Evolutionary conservation across 225 moss, liverwort and hornwort genomes (phyloP).

Genomic region (Ulota crispa): DNA sequence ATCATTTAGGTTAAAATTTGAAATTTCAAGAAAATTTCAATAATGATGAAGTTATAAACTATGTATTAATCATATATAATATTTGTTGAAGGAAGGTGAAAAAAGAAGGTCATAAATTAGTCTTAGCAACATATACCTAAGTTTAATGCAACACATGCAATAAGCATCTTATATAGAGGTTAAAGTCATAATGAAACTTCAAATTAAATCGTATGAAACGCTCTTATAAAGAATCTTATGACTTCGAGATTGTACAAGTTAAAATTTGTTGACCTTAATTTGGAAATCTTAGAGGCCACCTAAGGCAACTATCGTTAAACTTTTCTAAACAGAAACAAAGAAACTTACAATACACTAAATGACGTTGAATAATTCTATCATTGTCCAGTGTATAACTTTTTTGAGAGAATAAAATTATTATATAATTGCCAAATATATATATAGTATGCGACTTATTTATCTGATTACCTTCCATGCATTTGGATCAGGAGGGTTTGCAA

Average conservation of each 20-base stretch:
- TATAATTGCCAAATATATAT: not conserved
- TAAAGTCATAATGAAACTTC: not conserved
- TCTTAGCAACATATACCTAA: too few species aligned
- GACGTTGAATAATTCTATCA: fast-evolving
- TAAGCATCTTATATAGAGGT: too few species aligned
- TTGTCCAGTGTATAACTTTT: not conserved
- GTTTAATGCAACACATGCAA: not conserved
- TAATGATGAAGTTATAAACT: too few species aligned
- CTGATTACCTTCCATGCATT: constrained; percentile 43
- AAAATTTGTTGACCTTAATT: not conserved
- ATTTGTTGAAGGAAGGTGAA: too few species aligned
- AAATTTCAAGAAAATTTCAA: fast-evolving
- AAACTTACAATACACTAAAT: too few species aligned
- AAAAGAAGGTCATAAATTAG: too few species aligned
- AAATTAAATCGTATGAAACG: too few species aligned
- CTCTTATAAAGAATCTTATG: too few species aligned
- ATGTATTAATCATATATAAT: not conserved
- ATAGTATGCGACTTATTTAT: too few species aligned
- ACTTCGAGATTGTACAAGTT: not conserved
- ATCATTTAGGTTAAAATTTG: not conserved
- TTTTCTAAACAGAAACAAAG: not conserved
- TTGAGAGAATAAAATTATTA: not conserved
- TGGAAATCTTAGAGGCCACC: too few species aligned
- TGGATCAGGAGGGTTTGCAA: constrained; percentile 22
- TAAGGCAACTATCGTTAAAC: not conserved